Percentiles rank a stretch among this genome's conserved stretches.
Evolutionary conservation across 192 early-diverging fungal genomes (phyloP).

Genomic region (Chytriomyces confervae): DNA sequence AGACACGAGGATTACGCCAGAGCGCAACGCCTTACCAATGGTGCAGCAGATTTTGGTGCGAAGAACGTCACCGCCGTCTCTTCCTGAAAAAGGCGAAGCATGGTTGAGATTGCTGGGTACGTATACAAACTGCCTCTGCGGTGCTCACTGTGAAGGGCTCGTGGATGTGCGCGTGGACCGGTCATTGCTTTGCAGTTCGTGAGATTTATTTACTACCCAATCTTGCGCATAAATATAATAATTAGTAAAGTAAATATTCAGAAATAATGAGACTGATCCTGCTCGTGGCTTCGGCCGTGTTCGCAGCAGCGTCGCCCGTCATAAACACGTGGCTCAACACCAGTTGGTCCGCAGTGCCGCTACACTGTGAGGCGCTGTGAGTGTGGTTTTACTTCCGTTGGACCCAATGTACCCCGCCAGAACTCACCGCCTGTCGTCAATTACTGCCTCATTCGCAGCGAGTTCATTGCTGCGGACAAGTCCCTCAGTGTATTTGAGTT

Average conservation of each 20-base stretch:
- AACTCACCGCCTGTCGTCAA: not conserved
- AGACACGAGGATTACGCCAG: not conserved
- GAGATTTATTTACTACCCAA: too few species aligned
- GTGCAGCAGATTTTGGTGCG: constrained; percentile 31
- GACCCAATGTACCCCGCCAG: not conserved
- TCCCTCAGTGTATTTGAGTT: constrained; percentile 67
- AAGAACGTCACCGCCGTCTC: constrained; percentile 26
- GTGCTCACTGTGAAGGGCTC: not conserved
- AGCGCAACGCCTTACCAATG: constrained; percentile 16
- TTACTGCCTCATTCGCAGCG: constrained; percentile 46
- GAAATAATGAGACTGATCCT: too few species aligned
- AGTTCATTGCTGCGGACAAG: constrained; percentile 70
- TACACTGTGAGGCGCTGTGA: constrained; percentile 80
- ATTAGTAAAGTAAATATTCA: too few species aligned
- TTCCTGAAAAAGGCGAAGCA: not conserved
- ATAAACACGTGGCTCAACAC: constrained; percentile 29
- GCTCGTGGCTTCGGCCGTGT: not conserved
- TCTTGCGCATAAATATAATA: too few species aligned
- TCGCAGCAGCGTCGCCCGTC: not conserved
- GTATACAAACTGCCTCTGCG: not conserved
- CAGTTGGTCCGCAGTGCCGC: constrained; percentile 70
- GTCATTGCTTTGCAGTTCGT: too few species aligned
- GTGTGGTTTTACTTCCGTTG: constrained; percentile 21
- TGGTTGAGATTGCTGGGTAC: not conserved
- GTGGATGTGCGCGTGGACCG: not conserved